phyloP scores from a whole-genome alignment of 2,329 filamentous ascomycete genomes.

The Metarhizium humberi region DNA sequence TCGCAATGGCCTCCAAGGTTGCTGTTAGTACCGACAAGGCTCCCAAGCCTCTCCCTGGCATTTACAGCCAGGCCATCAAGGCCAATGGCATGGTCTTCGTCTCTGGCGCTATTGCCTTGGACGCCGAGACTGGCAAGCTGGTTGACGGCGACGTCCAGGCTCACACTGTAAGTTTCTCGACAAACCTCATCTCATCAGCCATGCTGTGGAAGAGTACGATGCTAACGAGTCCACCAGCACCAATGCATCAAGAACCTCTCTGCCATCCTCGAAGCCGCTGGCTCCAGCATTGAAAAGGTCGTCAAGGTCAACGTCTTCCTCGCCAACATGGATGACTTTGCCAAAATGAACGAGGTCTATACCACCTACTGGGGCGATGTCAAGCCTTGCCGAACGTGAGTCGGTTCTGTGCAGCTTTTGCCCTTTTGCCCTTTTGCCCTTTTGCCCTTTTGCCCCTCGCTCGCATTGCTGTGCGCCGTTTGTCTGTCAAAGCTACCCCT shows the following conservation, averaged over 20 bases:
- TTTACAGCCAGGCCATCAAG: constrained; percentile 49
- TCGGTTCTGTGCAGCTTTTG: not conserved
- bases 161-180: constrained; percentile 39
- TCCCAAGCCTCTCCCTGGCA: constrained; percentile 28
- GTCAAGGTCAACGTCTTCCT: constrained; percentile 70
- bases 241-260: constrained; percentile 63
- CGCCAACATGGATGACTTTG: constrained; percentile 64
- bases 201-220: not conserved
- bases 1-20: constrained; percentile 23
- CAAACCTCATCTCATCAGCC: not conserved
- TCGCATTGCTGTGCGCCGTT: not conserved
- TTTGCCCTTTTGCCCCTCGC: not conserved
- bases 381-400: constrained; percentile 35
- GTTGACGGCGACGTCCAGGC: constrained; percentile 55
- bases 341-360: constrained; percentile 66
- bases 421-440: not conserved
- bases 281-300: constrained; percentile 53
- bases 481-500: not conserved
- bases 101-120: constrained; percentile 62
- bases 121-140: constrained; percentile 46
- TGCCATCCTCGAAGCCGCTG: constrained; percentile 60
- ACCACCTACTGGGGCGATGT: constrained; percentile 55
- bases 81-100: constrained; percentile 61
- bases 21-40: constrained; percentile 30
- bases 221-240: constrained; percentile 22